Evolutionary conservation across 768 basidiomycete species (phyloP).

Genomic region (Boletus pseudopeckii): DNA sequence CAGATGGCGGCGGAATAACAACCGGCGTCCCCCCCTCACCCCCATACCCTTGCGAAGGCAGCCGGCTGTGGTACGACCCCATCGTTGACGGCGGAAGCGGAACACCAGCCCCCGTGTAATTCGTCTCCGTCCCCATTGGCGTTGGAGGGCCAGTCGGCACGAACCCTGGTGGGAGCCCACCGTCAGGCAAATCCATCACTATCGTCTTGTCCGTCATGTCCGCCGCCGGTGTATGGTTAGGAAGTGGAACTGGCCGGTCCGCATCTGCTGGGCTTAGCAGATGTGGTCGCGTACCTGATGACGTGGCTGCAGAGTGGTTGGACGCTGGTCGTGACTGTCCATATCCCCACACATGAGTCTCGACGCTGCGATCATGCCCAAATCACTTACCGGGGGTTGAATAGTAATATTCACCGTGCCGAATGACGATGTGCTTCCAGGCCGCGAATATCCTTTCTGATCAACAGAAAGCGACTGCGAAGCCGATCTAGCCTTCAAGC

Average conservation of each 20-base stretch:
- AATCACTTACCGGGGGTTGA: slow-evolving; percentile 30
- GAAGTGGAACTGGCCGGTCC: slow-evolving; percentile 35
- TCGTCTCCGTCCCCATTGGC: slow-evolving; percentile 7
- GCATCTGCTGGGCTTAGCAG: slow-evolving; percentile 42
- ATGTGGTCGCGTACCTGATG: slow-evolving; percentile 23
- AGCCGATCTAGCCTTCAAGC: slow-evolving; percentile 15
- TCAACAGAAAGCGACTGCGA: slow-evolving; percentile 26
- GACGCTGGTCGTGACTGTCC: slow-evolving; percentile 40
- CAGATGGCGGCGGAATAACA: slow-evolving; percentile 31
- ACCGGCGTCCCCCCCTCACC: slow-evolving; percentile 8
- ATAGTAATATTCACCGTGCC: slow-evolving; percentile 33
- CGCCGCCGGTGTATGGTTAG: slow-evolving; percentile 8
- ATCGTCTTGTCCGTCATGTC: slow-evolving; percentile 10
- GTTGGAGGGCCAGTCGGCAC: slow-evolving; percentile 28
- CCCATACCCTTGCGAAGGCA: slow-evolving; percentile 18
- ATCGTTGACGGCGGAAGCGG: slow-evolving; percentile 32
- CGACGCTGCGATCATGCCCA: background rate
- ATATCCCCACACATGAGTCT: slow-evolving; percentile 7
- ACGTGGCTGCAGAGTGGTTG: slow-evolving; percentile 28
- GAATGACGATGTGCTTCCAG: slow-evolving; percentile 27
- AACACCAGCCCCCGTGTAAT: slow-evolving; percentile 27
- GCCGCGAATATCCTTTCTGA: slow-evolving; percentile 22
- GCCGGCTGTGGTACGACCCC: slow-evolving; percentile 23
- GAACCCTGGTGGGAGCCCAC: slow-evolving; percentile 37
- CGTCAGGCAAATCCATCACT: slow-evolving; percentile 26